Evolutionary conservation across 257 asterid species (phyloP), one percentile per base, ranked within the genome.

Genomic region (Fraxinus excelsior): DNA sequence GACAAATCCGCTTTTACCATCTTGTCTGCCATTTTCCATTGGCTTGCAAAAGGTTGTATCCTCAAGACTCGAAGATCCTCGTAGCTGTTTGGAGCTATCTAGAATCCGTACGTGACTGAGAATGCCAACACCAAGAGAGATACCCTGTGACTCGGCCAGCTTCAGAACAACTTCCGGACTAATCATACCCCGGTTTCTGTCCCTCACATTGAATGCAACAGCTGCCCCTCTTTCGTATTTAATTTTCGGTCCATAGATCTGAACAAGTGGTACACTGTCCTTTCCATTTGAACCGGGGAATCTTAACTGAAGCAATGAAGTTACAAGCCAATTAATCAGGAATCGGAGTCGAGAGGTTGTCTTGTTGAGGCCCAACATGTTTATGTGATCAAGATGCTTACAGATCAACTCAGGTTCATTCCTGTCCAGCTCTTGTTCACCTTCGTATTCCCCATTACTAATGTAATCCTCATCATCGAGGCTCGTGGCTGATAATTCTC

Each of bases 181-280:
- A 40, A 40, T 40, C 49, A 40, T 40, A 10, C 49, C 49, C 49
- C 16, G 16, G 84, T 74, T 25, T 44, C 78, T 78, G 26, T 72
- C 76, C 70, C 80, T 29, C 9, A 84, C 60, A 7, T 84, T 84
- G 56, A 84, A 84, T 1, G 87, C 87, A 12, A 84, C 44, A 26
- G 81, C 73, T 32, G 83, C 85, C 16, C 87, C 87, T 70, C 87
- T 80, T 69, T 85, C 86, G 18, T 79, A 77, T 67, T 80, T 82
- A 18, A 85, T 79, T 68, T 82, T 85, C 18, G 88, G 88, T 19
- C 88, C 88, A 14, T 82, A 85, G 58, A 85, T 80, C 46, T 82
- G 83, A 32, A 82, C 88, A 2, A 85, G 86, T 16, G 79, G 73
- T 35, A 18, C 12, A 29, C 82, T 67, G 5, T 12, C 44, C 29